A percentile compares a stretch with the other conserved stretches of the same genome.
Evolutionary conservation across 1,284 basidiomycete species (phyloP).

Genomic region (Moesziomyces antarcticus): DNA sequence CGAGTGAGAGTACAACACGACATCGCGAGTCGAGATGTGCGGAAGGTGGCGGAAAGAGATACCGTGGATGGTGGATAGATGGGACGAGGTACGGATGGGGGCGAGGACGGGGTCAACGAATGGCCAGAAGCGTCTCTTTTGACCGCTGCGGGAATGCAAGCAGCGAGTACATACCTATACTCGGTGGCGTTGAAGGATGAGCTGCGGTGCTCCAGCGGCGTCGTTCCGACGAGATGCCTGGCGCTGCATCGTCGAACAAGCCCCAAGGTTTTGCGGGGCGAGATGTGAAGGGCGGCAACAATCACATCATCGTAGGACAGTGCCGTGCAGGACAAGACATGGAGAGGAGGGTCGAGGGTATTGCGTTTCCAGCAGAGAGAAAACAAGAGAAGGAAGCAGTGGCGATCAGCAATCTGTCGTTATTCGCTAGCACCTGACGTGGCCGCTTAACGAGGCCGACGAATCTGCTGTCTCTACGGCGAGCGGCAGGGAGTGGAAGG

Average conservation of each 20-base stretch:
- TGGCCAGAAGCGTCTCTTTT: constrained; percentile 14
- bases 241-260: constrained; percentile 7
- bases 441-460: too few species aligned
- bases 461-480: too few species aligned
- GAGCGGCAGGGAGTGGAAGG: too few species aligned
- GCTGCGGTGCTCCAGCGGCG: constrained; percentile 6
- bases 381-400: too few species aligned
- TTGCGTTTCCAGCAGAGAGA: too few species aligned
- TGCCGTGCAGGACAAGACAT: too few species aligned
- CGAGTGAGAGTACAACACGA: constrained; percentile 23
- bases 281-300: too few species aligned
- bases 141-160: constrained; percentile 6
- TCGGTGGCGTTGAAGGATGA: constrained; percentile 17
- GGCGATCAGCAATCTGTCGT: too few species aligned
- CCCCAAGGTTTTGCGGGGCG: too few species aligned
- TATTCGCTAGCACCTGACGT: too few species aligned
- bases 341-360: too few species aligned
- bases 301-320: too few species aligned
- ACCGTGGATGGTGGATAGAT: not conserved
- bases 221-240: not conserved
- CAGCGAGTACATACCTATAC: constrained; percentile 15
- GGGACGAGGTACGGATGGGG: not conserved
- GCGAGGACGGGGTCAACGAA: constrained; percentile 6
- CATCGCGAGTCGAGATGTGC: constrained; percentile 12
- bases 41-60: not conserved